Percentiles rank a stretch among this genome's conserved stretches.
Conservation (phyloP, 331 rosid genomes). For the Spiraea crenata region DNA sequence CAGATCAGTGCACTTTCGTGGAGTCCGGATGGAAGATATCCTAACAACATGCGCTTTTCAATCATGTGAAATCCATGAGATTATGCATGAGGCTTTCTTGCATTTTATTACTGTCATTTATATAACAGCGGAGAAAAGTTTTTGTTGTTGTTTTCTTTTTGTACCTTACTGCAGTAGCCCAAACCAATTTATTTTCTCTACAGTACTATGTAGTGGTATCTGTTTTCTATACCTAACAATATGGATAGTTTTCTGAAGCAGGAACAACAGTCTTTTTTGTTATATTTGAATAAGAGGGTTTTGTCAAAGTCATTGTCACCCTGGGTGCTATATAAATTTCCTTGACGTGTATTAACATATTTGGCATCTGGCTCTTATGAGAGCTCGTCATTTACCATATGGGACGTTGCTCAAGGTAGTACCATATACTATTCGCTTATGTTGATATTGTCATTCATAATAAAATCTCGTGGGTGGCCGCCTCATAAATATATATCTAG, state of each 20-base stretch:
- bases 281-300: not conserved
- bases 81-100: not conserved
- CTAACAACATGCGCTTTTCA: conserved; percentile 25
- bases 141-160: not conserved
- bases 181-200: not conserved
- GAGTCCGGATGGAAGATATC: conserved; percentile 99
- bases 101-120: not conserved
- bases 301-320: not conserved
- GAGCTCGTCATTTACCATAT: conserved; percentile 81
- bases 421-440: not conserved
- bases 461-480: not conserved
- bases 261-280: not conserved
- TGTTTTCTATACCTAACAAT: not conserved
- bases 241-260: not conserved
- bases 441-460: not conserved
- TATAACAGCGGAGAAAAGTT: not conserved
- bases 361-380: conserved; percentile 87
- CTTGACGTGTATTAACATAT: conserved; percentile 67
- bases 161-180: not conserved
- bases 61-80: not conserved
- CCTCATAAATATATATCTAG: not conserved
- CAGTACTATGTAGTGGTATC: not conserved
- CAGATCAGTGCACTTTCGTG: conserved; percentile 83
- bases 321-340: conserved; percentile 24
- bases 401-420: conserved; percentile 97